Percentiles rank a stretch among this genome's conserved stretches.
These are phyloP conservation scores for Bryoerythrophyllum caledonicum DNA, from an alignment of 225 moss, liverwort and hornwort genomes.

Conservation along the genomic window DNA sequence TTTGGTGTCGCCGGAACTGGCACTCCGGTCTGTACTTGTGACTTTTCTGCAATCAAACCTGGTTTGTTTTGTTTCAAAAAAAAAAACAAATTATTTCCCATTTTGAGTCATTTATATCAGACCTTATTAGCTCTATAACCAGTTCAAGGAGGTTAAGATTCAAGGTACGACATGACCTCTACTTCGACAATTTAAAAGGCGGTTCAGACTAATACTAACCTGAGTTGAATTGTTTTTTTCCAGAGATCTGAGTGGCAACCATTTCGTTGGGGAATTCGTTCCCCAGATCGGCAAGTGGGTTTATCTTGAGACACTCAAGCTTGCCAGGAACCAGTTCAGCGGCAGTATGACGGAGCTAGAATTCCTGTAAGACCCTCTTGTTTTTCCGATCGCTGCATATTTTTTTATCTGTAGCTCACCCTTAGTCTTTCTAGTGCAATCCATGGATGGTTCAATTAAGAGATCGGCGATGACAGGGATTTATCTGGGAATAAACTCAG, in stretches of 20 bases:
- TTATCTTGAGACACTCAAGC: not conserved
- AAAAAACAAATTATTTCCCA: too few relatives aligned
- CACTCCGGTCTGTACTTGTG: too few relatives aligned
- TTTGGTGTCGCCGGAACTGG: too few relatives aligned
- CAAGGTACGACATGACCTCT: too few relatives aligned
- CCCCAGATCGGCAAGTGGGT: fast-evolving
- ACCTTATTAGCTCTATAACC: too few relatives aligned
- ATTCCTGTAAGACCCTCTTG: constrained; percentile 5
- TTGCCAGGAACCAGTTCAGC: constrained; percentile 22
- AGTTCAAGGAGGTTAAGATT: too few relatives aligned
- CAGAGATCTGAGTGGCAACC: constrained; percentile 27
- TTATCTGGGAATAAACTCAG: not conserved
- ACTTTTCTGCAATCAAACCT: too few relatives aligned
- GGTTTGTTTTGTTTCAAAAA: too few relatives aligned
- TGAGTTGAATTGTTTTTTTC: not conserved
- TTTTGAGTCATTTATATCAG: too few relatives aligned
- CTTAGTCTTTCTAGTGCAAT: not conserved
- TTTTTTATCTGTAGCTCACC: not conserved
- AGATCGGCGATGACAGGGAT: constrained; percentile 16
- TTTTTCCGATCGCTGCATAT: too few relatives aligned
- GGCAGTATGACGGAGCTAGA: not conserved
- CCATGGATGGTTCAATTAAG: not conserved
- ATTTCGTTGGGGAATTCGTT: not conserved
- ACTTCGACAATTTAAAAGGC: too few relatives aligned
- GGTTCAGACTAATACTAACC: too few relatives aligned